Conservation (phyloP, 306 rosid genomes). For the Lathyrus tuberosus region DNA sequence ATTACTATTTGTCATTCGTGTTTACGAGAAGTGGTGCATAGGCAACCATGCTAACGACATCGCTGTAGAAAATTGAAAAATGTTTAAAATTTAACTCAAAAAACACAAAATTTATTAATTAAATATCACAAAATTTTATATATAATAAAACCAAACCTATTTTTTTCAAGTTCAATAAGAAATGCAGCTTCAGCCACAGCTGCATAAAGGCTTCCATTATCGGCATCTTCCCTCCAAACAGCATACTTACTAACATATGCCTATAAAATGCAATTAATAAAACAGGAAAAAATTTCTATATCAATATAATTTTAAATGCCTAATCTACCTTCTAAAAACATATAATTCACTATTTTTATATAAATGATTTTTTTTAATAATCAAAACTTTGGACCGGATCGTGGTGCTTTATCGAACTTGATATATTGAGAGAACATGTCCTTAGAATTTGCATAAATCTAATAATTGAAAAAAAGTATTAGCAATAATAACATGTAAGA, state of each 20-base stretch:
- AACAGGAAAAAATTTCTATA: not conserved
- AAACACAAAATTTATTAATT: not conserved
- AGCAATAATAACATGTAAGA: not conserved
- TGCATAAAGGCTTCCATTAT: slow-evolving; percentile 63
- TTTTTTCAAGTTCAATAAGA: too few relatives aligned
- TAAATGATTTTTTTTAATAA: too few relatives aligned
- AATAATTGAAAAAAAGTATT: slow-evolving; percentile 2
- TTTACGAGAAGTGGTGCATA: too few relatives aligned
- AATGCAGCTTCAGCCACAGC: slow-evolving; percentile 37
- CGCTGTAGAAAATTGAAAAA: slow-evolving; percentile 44
- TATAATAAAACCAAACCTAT: too few relatives aligned
- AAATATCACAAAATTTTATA: slow-evolving; percentile 8
- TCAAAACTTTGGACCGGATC: slow-evolving; percentile 47
- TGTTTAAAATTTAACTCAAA: not conserved
- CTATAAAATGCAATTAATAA: slow-evolving; percentile 39
- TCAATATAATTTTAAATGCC: too few relatives aligned
- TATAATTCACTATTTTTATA: too few relatives aligned
- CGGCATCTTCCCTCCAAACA: slow-evolving; percentile 59
- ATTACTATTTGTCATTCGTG: slow-evolving; percentile 43
- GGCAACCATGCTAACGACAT: slow-evolving; percentile 61
- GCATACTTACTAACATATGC: slow-evolving; percentile 95
- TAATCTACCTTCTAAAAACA: too few relatives aligned
- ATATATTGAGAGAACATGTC: slow-evolving; percentile 55
- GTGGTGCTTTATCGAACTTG: slow-evolving; percentile 52
- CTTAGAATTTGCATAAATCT: slow-evolving; percentile 61